Evolutionary conservation across 1,284 basidiomycete species (phyloP), one percentile per base, ranked within the genome.

Genomic region (Cryptococcus depauperatus): DNA sequence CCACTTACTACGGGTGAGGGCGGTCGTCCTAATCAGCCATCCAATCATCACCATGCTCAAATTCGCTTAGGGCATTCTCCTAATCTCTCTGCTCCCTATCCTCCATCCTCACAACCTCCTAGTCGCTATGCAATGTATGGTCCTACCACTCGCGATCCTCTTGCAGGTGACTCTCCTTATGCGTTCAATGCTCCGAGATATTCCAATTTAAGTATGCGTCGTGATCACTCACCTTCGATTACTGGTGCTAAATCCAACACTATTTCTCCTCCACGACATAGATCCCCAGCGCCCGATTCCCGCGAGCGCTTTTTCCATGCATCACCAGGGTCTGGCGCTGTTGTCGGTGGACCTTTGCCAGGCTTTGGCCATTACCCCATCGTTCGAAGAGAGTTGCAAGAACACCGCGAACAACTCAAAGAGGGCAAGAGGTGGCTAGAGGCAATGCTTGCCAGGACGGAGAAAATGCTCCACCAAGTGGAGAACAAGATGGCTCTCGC

Each of bases 351-450:
- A 19, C 11, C 48, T 26, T 8, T 44, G 23, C 18, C 44, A 16
- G 46, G 52, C 29, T 61, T 62, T 32, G 45, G 56, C 11, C 61
- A 62, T 33, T 63, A 64, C 50, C 52, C 56, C 21, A 61, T 65
- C 57, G 58, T 57, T 38, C 58, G 62, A 3, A 59, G 66, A 5
- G 69, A 70, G 46, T 54, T 71, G 1, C 40, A 50, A 16, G 69
- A 71, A 43, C 69, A 71, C 48, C 65, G 67, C 11, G 68, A 70
- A 37, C 65, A 68, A 49, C 61, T 71, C 4, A 56, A 66, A 37
- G 68, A 71, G 37, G 68, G 68, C 48, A 69, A 68, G 49, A 47
- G 59, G 23, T 71, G 69, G 69, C 54, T 71, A 8, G 69, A 71
- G 43, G 54, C 48, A 25, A 70, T 67, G 59, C 41, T 71, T 27